Base-by-base conservation (phyloP, 176 grass and related monocot genomes). In the Echinochloa phyllopogon region DNA sequence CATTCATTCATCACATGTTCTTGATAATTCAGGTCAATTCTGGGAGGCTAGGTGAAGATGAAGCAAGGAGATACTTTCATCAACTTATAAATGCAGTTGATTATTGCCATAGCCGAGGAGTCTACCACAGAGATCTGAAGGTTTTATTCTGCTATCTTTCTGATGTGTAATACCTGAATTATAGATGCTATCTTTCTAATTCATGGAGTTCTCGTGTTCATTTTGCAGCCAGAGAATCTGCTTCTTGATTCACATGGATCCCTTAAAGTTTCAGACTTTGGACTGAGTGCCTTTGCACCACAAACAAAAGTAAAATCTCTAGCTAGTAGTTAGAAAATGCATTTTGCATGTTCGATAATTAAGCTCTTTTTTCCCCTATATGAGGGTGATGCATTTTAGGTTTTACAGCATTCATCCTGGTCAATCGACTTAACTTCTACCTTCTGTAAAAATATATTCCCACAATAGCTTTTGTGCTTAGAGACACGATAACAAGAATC, bases 61-160 rank as follows among this genome's bases (percentile, higher is more conserved):
- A 98, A 78, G 96, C 93, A 44, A 92, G 96, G 73, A 88, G 89
- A 48, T 98, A 98, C 69, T 95, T 98, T 73, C 96, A 98, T 57
- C 96, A 98, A 84, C 89, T 98, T 78, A 98, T 98, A 77, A 94
- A 98, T 86, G 96, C 96, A 42, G 93, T 96, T 43, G 96, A 98
- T 85, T 98, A 98, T 61, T 96, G 96, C 59, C 96, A 98, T 79
- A 98, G 93, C 65, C 86, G 93, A 71, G 91, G 93, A 83, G 96
- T 98, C 74, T 98, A 89, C 83, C 96, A 96, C 33, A 96, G 96
- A 92, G 96, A 98, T 69, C 75, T 98, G 45, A 98, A 98, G 93
- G 96, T 98, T 81, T 81, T 85, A 83, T 72, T 7, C 9, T 55
- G 2, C 55, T 48, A 10, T 44, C n/a, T 51, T 72, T 40, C 21